Conservation (phyloP, 805 yeast genomes). For the Jamesozyma piceae region DNA sequence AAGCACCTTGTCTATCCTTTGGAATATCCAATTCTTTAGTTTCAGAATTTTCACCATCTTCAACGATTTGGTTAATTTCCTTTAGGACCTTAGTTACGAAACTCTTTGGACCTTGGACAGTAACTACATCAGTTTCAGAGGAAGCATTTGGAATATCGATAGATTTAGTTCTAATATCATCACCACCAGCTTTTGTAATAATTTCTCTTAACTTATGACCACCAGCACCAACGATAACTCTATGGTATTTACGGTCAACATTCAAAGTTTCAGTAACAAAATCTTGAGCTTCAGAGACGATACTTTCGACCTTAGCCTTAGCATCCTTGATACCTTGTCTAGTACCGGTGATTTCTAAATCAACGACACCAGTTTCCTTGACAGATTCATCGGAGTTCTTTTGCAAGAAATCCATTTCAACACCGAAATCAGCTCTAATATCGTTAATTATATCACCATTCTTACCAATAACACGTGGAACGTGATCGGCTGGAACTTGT, state of each 20-base stretch:
- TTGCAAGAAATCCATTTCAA: constrained; percentile 41
- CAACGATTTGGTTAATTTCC: constrained; percentile 54
- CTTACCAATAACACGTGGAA: constrained; percentile 83
- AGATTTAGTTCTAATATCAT: constrained; percentile 32
- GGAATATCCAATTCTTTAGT: constrained; percentile 50
- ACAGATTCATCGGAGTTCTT: constrained; percentile 36
- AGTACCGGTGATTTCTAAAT: constrained; percentile 69
- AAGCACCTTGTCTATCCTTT: constrained; percentile 59
- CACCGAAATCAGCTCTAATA: constrained; percentile 53
- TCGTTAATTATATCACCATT: constrained; percentile 76
- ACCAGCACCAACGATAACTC: constrained; percentile 66
- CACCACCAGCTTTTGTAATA: constrained; percentile 69
- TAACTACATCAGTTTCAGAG: constrained; percentile 47
- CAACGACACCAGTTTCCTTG: constrained; percentile 42
- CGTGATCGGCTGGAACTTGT: constrained; percentile 60
- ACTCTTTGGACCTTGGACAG: constrained; percentile 63
- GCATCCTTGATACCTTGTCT: constrained; percentile 69
- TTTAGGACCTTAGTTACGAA: constrained; percentile 61
- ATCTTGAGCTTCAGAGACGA: constrained; percentile 60
- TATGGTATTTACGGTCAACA: constrained; percentile 67
- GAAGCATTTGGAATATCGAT: constrained; percentile 56
- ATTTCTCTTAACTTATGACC: constrained; percentile 70
- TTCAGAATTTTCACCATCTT: constrained; percentile 50
- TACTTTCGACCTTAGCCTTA: constrained; percentile 46
- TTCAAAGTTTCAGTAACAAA: constrained; percentile 46